Base-by-base conservation (phyloP, 23 red algal species). In the Gracilariopsis chorda region DNA sequence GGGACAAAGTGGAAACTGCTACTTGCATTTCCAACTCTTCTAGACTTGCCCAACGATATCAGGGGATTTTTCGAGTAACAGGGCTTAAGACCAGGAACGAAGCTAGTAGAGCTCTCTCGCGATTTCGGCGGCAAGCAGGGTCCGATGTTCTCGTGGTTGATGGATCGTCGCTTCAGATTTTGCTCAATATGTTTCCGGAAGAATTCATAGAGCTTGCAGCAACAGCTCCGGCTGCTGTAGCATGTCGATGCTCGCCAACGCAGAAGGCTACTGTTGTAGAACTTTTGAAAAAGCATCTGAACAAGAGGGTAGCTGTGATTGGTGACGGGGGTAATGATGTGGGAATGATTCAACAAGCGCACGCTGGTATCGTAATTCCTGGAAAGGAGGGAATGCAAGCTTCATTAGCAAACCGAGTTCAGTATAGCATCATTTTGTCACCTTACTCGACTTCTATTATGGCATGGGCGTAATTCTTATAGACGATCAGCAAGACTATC, bases 391-490 rank as follows among this genome's bases (percentile, higher is more conserved):
- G 92, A 32, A 47, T 44, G 28, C 92, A 94, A 40, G 92, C 92
- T 4, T 70, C 83, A 0, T 37, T 94, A 35, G n/a, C n/a, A n/a
- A n/a, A n/a, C n/a, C n/a, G n/a, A n/a, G n/a, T n/a, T n/a, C n/a
- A n/a, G n/a, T n/a, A n/a, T n/a, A n/a, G n/a, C n/a, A n/a, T n/a
- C n/a, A n/a, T n/a, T n/a, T n/a, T n/a, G n/a, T n/a, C n/a, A 94
- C 63, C 58, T 94, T n/a, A 36, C 64, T 48, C 86, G 84, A 35
- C 51, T 94, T 51, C 61, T 94, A n/a, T 60, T 94, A 36, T 94
- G 92, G 92, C 92, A 94, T 57, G 92, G 92, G 24, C 40, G 92
- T 33, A 94, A 94, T 46, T 84, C 68, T 24, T 94, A 94, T 70
- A 94, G 84, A 32, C 92, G 92, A 43, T 78, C 82, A 14, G 92